Base-by-base conservation (phyloP, 2,329 filamentous ascomycete genomes). In the Trichoderma asperellum region DNA sequence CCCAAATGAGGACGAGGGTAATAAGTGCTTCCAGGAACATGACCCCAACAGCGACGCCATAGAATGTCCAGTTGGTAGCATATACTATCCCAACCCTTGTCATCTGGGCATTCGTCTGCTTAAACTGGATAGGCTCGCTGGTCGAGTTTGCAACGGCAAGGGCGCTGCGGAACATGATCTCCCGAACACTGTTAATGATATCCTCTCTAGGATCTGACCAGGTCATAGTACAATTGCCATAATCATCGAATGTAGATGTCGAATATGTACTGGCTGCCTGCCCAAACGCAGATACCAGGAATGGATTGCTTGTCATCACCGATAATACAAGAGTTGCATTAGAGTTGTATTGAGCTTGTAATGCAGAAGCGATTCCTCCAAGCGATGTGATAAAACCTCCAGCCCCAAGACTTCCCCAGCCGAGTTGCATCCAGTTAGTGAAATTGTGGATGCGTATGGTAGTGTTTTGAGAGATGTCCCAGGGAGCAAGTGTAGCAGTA, bases 81-180 rank as follows among this genome's bases (percentile, higher is more conserved):
- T 68, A 68, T 6, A 68, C 65, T 47, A 68, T 43, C 5, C 57
- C 65, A 16, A 68, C 12, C 7, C 65, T 68, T 49, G 47, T 56
- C 7, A 59, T 27, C 8, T 35, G 18, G 12, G 58, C 58, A 6
- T 27, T n/a, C 16, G 21, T 29, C n/a, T 12, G 34, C 10, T 18
- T 47, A 12, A 34, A 34, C 24, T 14, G 12, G 40, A 67, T 29
- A 1, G 21, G 40, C 5, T 29, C 18, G 5, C 43, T 29, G n/a
- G 53, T 52, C 29, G 32, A 37, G 7, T 58, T 52, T 27, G 32
- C 21, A 29, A 52, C 40, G n/a, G 64, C 55, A 24, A 67, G 40
- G 64, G 64, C 66, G 32, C 66, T 68, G 18, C 66, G 66, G 40
- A 68, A 62, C 66, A 68, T 62, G 12, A 68, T 27, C 24, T 62